Conservation (phyloP, 2,329 filamentous ascomycete genomes). For the Claviceps fusiformis region DNA sequence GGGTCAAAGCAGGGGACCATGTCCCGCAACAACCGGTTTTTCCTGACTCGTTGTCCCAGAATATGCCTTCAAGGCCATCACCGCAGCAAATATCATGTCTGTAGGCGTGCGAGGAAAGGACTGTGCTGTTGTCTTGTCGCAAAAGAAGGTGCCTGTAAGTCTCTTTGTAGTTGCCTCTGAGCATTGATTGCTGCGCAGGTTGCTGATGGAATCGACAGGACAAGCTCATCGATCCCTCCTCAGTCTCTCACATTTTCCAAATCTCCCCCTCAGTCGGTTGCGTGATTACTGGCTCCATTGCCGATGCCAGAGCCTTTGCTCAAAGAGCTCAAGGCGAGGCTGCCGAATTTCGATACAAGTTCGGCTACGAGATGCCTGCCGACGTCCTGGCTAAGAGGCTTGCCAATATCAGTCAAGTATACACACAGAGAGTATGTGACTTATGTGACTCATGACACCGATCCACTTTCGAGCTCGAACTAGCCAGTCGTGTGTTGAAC, state of each 20-base stretch:
- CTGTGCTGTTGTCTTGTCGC: constrained; percentile 91
- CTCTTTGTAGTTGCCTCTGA: not conserved
- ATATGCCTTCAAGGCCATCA: constrained; percentile 99
- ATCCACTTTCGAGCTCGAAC: not conserved
- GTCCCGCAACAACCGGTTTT: not conserved
- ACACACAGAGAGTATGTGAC: constrained; percentile 72
- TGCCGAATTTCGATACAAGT: constrained; percentile 97
- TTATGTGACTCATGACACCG: no score
- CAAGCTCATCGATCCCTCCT: constrained; percentile 95
- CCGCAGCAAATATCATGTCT: constrained; percentile 96
- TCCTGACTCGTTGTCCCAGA: constrained; percentile 39
- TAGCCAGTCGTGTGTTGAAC: not conserved
- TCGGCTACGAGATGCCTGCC: constrained; percentile 98
- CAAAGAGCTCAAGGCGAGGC: constrained; percentile 90
- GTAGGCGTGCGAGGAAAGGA: constrained; percentile 92
- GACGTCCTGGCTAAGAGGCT: constrained; percentile 92
- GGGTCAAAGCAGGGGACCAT: not conserved
- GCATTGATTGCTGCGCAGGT: no score
- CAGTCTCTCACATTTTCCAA: constrained; percentile 94
- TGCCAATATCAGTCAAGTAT: constrained; percentile 98
- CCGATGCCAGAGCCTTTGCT: constrained; percentile 86
- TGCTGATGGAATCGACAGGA: constrained; percentile 43
- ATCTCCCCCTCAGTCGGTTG: constrained; percentile 93
- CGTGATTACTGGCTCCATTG: constrained; percentile 97
- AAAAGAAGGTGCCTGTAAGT: constrained; percentile 97